Base-by-base conservation (phyloP, 2,329 filamentous ascomycete species). In the Trichoderma sp. region DNA sequence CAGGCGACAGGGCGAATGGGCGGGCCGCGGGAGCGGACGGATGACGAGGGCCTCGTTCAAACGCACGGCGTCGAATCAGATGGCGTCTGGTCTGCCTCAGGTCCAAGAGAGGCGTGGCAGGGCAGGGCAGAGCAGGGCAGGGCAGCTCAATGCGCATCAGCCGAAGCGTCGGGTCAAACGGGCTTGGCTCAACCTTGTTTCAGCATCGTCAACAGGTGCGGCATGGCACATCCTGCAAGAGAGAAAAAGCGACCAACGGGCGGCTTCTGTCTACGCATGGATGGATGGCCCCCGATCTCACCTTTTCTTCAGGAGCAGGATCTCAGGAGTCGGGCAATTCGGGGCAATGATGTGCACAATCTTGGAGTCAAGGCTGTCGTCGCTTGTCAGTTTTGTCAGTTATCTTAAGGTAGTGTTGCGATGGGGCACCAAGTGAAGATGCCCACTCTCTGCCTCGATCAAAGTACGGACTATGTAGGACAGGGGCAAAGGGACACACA, bases 181-280 rank as follows among this genome's bases (percentile, higher is more conserved):
- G 54, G 54, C 39, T 58, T 39, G 12, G 63, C 39, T 52, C 56
- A 52, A 65, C 48, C 57, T 54, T 67, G 65, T 67, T 67, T 67
- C 65, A 67, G 65, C n/a, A 56, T 56, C 61, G 14, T 65, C 57
- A 39, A 58, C 41, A 59, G 55, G 43, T 41, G 60, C 60, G 48
- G 30, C 47, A 28, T 24, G 21, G 21, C 21, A 3, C 21, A 61
- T 61, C 58, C 58, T 30, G 58, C 58, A 43, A 61, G 9, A 28
- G 7, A 28, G 7, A 50, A 28, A 28, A 47, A n/a, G 58, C 34
- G 34, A 39, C 34, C 34, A 39, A 39, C 34, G 34, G 12, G 34
- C 34, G 34, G 34, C 14, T 39, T 10, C 12, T 39, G 34, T 28
- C 30, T 50, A 34, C 19, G 28, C 50, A 34, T 52, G 50, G 50